These are phyloP conservation scores for Fomitopsis serialis DNA, from an alignment of 768 basidiomycete genomes.

Conservation along the genomic window DNA sequence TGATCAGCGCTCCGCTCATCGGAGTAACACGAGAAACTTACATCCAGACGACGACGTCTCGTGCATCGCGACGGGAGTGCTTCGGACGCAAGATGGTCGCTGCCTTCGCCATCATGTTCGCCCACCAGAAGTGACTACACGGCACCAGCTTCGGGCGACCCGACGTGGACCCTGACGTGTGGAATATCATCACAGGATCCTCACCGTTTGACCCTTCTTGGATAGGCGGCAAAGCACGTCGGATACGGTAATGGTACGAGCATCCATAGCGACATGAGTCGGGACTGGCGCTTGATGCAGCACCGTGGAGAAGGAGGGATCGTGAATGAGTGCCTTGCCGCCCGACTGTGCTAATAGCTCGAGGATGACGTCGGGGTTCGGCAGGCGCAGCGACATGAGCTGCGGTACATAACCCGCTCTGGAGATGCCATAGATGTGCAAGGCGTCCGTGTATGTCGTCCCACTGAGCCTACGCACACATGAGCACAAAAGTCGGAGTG, in stretches of 20 bases:
- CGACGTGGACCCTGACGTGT: slow-evolving; percentile 78
- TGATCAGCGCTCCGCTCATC: slow-evolving; percentile 20
- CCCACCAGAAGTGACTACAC: slow-evolving; percentile 65
- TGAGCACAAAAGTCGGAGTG: neutral
- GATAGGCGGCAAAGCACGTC: slow-evolving; percentile 38
- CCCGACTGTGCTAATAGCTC: slow-evolving; percentile 61
- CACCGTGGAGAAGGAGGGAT: slow-evolving; percentile 28
- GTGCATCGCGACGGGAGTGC: slow-evolving; percentile 38
- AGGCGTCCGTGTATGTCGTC: slow-evolving; percentile 62
- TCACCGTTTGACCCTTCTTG: slow-evolving; percentile 18
- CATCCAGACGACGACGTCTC: slow-evolving; percentile 74
- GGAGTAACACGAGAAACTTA: slow-evolving; percentile 30
- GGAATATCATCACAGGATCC: slow-evolving; percentile 64
- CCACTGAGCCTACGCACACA: slow-evolving; percentile 55
- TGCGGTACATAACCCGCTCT: slow-evolving; percentile 77
- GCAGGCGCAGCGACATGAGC: slow-evolving; percentile 71
- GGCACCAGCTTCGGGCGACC: slow-evolving; percentile 78
- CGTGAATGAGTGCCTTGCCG: slow-evolving; percentile 60
- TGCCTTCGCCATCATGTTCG: slow-evolving; percentile 55
- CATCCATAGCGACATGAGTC: slow-evolving; percentile 38
- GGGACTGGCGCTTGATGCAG: slow-evolving; percentile 43
- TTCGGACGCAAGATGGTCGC: slow-evolving; percentile 33
- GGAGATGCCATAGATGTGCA: slow-evolving; percentile 71
- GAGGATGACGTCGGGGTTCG: slow-evolving; percentile 64
- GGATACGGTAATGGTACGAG: slow-evolving; percentile 32